phyloP scores from a whole-genome alignment of 495 filamentous ascomycete species.

The Aspergillus asperescens region DNA sequence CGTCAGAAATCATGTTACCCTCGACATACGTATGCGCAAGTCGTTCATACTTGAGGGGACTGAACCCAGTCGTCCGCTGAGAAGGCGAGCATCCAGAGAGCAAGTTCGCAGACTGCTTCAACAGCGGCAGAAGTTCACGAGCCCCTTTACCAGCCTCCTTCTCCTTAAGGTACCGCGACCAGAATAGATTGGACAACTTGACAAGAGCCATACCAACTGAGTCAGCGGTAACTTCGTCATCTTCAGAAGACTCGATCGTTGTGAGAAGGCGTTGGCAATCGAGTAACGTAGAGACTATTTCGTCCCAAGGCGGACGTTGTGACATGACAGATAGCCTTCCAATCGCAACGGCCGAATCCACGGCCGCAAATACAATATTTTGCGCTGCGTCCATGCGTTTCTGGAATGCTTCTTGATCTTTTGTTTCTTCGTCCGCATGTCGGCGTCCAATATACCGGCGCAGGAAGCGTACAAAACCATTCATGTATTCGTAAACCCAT shows the following conservation, averaged over 20 bases:
- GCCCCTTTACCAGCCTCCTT: constrained; percentile 37
- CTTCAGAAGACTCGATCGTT: constrained; percentile 30
- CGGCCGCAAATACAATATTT: constrained; percentile 37
- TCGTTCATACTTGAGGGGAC: constrained; percentile 51
- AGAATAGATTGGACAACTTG: constrained; percentile 74
- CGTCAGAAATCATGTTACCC: constrained; percentile 28
- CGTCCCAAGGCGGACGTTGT: constrained; percentile 36
- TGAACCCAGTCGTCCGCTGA: constrained; percentile 44
- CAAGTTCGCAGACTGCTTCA: constrained; percentile 47
- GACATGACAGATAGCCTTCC: constrained; percentile 40
- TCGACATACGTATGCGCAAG: constrained; percentile 45
- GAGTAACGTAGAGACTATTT: constrained; percentile 32
- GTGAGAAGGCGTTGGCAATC: constrained; percentile 38
- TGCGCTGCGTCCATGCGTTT: constrained; percentile 29
- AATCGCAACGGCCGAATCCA: constrained; percentile 39
- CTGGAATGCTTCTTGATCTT: constrained; percentile 29
- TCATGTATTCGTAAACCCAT: constrained; percentile 35
- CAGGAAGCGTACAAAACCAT: constrained; percentile 39
- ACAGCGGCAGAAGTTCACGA: constrained; percentile 35
- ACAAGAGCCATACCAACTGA: constrained; percentile 29
- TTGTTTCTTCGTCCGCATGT: constrained; percentile 27
- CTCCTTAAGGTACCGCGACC: constrained; percentile 54
- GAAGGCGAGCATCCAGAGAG: constrained; percentile 33
- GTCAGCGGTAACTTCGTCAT: constrained; percentile 19
- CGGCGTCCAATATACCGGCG: constrained; percentile 43